These are phyloP conservation scores for Spiraea crenata DNA, from an alignment of 331 rosid genomes.

Conservation along the genomic window DNA sequence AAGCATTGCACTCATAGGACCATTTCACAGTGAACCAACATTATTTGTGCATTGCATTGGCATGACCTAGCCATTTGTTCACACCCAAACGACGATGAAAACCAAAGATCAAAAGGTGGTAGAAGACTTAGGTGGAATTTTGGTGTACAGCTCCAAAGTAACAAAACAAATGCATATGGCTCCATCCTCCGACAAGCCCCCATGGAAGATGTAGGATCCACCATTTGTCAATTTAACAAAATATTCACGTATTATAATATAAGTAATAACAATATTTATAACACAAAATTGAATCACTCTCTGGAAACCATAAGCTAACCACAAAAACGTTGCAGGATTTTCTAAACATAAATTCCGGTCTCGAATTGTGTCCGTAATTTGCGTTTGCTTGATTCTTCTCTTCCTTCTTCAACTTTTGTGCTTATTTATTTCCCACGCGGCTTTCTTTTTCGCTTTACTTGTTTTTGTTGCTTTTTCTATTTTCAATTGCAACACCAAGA, in stretches of 20 bases:
- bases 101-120: background rate
- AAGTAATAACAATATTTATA: too few species aligned
- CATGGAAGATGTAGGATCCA: too few species aligned
- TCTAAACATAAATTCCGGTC: background rate
- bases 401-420: background rate
- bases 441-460: background rate
- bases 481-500: background rate
- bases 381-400: background rate
- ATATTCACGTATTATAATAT: too few species aligned
- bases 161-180: background rate
- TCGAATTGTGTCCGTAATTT: constrained; percentile 24
- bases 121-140: background rate
- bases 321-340: background rate
- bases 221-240: too few species aligned
- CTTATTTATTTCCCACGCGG: background rate
- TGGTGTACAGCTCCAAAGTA: background rate
- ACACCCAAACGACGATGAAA: background rate
- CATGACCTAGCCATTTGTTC: background rate
- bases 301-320: too few species aligned
- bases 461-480: background rate
- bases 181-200: too few species aligned
- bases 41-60: background rate
- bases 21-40: background rate
- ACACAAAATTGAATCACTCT: too few species aligned
- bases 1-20: too few species aligned